Conservation (phyloP, 108 stramenopile genomes). For the Skeletonema menzelii region DNA sequence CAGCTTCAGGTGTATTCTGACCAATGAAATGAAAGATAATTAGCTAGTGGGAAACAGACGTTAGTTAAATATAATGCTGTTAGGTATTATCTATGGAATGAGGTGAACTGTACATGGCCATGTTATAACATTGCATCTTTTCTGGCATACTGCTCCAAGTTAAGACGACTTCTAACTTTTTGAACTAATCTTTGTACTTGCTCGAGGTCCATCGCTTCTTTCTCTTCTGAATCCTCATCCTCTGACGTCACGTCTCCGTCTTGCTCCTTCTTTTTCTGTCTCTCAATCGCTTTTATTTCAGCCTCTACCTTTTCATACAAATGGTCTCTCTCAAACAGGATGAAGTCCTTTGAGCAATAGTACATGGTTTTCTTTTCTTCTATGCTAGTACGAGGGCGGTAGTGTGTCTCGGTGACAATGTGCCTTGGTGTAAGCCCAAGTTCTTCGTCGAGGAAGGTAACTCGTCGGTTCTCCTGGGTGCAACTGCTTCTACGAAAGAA, state of each 20-base stretch:
- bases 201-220: neutral
- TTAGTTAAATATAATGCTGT: no score
- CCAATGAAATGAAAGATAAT: no score
- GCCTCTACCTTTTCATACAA: slow-evolving; percentile 2
- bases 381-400: neutral
- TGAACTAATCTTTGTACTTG: neutral
- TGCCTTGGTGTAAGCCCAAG: neutral
- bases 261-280: neutral
- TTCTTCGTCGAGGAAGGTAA: slow-evolving; percentile 3
- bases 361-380: neutral
- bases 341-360: neutral
- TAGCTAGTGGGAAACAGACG: no score
- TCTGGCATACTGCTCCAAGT: neutral
- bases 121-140: neutral
- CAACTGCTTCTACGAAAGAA: neutral
- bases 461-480: neutral
- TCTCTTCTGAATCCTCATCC: neutral
- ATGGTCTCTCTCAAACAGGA: neutral
- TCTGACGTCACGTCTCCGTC: neutral
- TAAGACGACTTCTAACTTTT: neutral
- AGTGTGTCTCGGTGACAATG: neutral
- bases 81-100: no score
- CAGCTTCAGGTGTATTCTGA: no score
- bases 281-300: neutral
- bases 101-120: neutral